Percentiles rank a stretch among this genome's conserved stretches.
phyloP scores from a whole-genome alignment of 2,329 filamentous ascomycete genomes.

The Penicillium rolfsii region DNA sequence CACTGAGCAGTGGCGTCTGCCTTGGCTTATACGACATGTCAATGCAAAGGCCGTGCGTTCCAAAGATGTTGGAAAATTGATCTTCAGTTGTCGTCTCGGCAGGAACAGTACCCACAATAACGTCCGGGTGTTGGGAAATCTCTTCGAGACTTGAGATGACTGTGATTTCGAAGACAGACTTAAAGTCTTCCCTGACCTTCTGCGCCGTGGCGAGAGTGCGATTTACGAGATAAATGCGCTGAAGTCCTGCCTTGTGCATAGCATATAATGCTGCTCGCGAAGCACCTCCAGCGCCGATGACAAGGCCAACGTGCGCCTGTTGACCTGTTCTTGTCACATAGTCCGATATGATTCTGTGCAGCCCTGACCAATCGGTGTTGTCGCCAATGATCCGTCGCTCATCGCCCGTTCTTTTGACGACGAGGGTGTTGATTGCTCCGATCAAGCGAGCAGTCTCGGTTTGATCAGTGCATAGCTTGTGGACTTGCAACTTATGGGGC shows the following conservation, averaged over 20 bases:
- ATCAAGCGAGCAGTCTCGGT: slow-evolving; percentile 43
- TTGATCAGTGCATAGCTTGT: slow-evolving; percentile 40
- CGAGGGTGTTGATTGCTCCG: slow-evolving; percentile 38
- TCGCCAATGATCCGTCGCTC: slow-evolving; percentile 39
- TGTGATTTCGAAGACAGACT: slow-evolving; percentile 10
- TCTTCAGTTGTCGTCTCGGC: slow-evolving; percentile 21
- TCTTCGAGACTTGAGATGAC: slow-evolving; percentile 14
- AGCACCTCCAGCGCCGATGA: slow-evolving; percentile 50
- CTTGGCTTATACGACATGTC: slow-evolving; percentile 32
- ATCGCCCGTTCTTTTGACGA: slow-evolving; percentile 17
- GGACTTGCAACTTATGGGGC: slow-evolving; percentile 52
- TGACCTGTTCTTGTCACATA: slow-evolving; percentile 14
- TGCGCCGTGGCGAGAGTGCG: slow-evolving; percentile 24
- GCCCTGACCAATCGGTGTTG: slow-evolving; percentile 52
- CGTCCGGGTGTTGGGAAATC: slow-evolving; percentile 18
- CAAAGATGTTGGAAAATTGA: slow-evolving; percentile 23
- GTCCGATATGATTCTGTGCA: slow-evolving; percentile 37
- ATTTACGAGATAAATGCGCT: slow-evolving; percentile 44
- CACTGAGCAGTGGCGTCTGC: slow-evolving; percentile 22
- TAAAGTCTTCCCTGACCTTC: slow-evolving; percentile 18
- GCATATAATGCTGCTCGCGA: slow-evolving; percentile 48
- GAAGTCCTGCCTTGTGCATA: slow-evolving; percentile 34
- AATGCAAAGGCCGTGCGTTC: slow-evolving; percentile 18
- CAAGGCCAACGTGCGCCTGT: slow-evolving; percentile 34
- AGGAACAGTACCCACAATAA: slow-evolving; percentile 29